phyloP scores from a whole-genome alignment of 1,284 basidiomycete genomes.

The Peniophora sp. region DNA sequence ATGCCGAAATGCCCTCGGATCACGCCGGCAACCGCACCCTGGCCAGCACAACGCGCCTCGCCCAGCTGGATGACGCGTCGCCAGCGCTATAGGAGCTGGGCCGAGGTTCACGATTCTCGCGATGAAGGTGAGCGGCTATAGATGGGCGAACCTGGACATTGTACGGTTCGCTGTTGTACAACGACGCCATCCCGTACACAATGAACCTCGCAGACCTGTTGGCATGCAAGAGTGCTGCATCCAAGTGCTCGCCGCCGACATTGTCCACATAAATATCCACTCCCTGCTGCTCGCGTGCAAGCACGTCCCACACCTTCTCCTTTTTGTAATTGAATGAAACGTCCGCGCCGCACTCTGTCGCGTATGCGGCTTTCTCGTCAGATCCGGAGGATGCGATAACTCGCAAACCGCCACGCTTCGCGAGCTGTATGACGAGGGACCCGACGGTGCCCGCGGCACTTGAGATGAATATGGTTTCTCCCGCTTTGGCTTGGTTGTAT shows the following conservation, averaged over 20 bases:
- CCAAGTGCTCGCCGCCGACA: constrained; percentile 63
- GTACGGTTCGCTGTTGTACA: constrained; percentile 19
- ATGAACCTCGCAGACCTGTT: constrained; percentile 46
- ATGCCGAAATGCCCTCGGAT: no score
- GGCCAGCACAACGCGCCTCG: no score
- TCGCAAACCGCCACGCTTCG: constrained; percentile 53
- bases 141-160: constrained; percentile 17
- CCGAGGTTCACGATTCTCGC: no score
- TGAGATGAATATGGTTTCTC: constrained; percentile 48
- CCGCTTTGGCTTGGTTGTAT: constrained; percentile 29
- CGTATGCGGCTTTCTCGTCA: constrained; percentile 58
- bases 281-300: constrained; percentile 52
- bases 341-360: constrained; percentile 61
- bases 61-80: no score
- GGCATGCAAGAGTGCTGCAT: constrained; percentile 45
- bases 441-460: constrained; percentile 47
- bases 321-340: constrained; percentile 73
- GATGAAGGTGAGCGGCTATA: not conserved
- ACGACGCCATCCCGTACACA: constrained; percentile 23
- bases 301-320: constrained; percentile 36
- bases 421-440: constrained; percentile 46
- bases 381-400: constrained; percentile 72
- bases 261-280: constrained; percentile 49
- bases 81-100: no score
- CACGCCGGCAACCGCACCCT: no score